phyloP scores from a whole-genome alignment of 805 yeast genomes.

The Hanseniaspora nectarophila region DNA sequence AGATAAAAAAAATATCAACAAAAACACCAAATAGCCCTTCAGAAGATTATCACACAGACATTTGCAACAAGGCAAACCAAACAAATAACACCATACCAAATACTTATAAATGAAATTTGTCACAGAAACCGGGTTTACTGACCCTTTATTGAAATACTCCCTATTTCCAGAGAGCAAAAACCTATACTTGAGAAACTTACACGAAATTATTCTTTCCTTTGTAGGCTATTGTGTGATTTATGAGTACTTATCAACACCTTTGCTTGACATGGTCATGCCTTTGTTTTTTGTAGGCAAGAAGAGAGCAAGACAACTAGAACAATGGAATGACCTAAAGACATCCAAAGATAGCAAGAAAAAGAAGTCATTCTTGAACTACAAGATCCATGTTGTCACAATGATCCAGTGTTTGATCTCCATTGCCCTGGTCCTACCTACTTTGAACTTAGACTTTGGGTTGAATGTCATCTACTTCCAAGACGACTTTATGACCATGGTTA shows the following conservation, averaged over 20 bases:
- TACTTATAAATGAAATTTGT: slow-evolving; percentile 10
- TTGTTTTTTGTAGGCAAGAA: slow-evolving; percentile 3
- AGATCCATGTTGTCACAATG: slow-evolving; percentile 81
- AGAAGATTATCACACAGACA: too few relatives aligned
- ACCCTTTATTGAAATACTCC: slow-evolving; percentile 26
- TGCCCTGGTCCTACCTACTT: slow-evolving; percentile 48
- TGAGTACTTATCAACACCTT: slow-evolving; percentile 35
- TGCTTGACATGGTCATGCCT: not conserved
- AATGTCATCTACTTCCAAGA: slow-evolving; percentile 57
- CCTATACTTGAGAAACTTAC: slow-evolving; percentile 48
- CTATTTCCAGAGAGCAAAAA: slow-evolving; percentile 31
- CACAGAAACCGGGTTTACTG: slow-evolving; percentile 15
- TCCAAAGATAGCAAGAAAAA: slow-evolving; percentile 30
- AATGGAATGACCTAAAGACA: slow-evolving; percentile 35
- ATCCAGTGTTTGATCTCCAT: slow-evolving; percentile 66
- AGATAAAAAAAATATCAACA: too few relatives aligned
- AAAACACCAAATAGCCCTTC: too few relatives aligned
- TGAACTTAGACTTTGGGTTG: slow-evolving; percentile 38
- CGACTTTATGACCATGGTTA: slow-evolving; percentile 64
- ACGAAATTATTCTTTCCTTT: slow-evolving; percentile 55
- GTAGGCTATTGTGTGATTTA: slow-evolving; percentile 45
- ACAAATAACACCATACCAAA: too few relatives aligned
- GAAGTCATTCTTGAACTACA: slow-evolving; percentile 53
- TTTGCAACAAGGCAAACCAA: too few relatives aligned
- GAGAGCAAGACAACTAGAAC: slow-evolving; percentile 30